phyloP scores from a whole-genome alignment of 768 basidiomycete species.

The Pisolithus microcarpus region DNA sequence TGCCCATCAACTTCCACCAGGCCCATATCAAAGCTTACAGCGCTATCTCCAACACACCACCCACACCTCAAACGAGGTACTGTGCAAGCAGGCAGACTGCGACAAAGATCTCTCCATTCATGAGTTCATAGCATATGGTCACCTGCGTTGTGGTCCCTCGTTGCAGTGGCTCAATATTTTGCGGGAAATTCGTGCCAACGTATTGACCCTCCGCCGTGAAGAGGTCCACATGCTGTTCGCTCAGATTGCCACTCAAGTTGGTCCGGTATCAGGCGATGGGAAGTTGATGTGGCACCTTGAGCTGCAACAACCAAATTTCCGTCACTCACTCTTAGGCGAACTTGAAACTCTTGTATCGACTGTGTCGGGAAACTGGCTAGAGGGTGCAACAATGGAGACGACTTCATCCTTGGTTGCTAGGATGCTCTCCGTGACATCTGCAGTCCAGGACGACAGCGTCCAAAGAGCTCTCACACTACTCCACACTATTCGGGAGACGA shows the following conservation, averaged over 20 bases:
- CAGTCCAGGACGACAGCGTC: no score
- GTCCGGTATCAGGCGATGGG: not conserved
- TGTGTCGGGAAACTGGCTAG: conserved; percentile 32
- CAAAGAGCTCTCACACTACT: conserved; percentile 16
- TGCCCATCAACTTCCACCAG: not conserved
- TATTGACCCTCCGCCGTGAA: conserved; percentile 27
- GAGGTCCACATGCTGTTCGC: conserved; percentile 34
- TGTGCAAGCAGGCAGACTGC: conserved; percentile 33
- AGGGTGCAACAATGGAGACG: conserved; percentile 19
- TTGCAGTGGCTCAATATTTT: conserved; percentile 43
- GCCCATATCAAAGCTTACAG: not conserved
- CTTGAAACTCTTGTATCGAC: conserved; percentile 23
- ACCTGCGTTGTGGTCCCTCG: conserved; percentile 31
- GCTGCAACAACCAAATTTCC: conserved; percentile 24
- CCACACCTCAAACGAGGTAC: conserved; percentile 5
- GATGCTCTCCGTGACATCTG: not conserved
- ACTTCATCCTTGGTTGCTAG: conserved; percentile 21
- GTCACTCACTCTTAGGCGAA: conserved; percentile 26
- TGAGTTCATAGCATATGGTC: conserved; percentile 34
- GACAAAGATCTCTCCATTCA: conserved; percentile 31
- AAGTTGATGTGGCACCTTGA: conserved; percentile 27
- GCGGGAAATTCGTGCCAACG: conserved; percentile 29
- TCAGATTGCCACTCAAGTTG: conserved; percentile 34
- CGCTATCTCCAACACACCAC: not conserved
- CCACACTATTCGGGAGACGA: conserved; percentile 19